Percentiles rank a stretch among this genome's conserved stretches.
Evolutionary conservation across 2,329 filamentous ascomycete genomes (phyloP).

Genomic region (Ophiostoma perfectum): DNA sequence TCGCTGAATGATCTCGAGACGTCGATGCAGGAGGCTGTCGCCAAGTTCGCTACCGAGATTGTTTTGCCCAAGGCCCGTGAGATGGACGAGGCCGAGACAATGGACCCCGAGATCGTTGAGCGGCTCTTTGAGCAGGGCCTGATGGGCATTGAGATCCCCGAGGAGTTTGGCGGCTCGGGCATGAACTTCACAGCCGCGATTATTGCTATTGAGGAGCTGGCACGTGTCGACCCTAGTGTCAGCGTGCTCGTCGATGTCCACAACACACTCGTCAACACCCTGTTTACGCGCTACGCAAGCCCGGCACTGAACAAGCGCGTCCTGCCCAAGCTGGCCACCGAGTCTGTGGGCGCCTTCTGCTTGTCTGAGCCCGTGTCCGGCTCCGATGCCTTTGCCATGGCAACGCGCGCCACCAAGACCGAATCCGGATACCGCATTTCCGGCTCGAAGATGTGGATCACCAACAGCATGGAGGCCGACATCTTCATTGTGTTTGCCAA

Average conservation of each 20-base stretch:
- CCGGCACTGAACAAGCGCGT: conserved; percentile 74
- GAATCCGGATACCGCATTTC: conserved; percentile 78
- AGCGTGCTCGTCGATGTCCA: conserved; percentile 95
- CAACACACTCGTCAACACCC: conserved; percentile 96
- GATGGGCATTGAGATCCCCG: conserved; percentile 96
- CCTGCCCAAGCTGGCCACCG: conserved; percentile 82
- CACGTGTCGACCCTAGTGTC: conserved; percentile 87
- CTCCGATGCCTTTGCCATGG: conserved; percentile 91
- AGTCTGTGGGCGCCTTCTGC: conserved; percentile 88
- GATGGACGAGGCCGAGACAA: conserved; percentile 94
- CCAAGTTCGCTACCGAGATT: conserved; percentile 83
- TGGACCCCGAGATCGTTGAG: conserved; percentile 85
- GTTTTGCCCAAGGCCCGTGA: conserved; percentile 88
- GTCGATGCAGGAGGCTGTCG: conserved; percentile 83
- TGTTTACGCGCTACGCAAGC: conserved; percentile 78
- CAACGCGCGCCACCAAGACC: conserved; percentile 83
- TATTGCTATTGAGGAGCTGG: conserved; percentile 93
- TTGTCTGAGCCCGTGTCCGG: conserved; percentile 88
- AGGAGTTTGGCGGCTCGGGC: conserved; percentile 91
- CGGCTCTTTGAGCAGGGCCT: conserved; percentile 95
- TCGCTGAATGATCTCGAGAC: conserved; percentile 86
- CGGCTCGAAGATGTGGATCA: conserved; percentile 99
- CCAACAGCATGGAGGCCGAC: conserved; percentile 86
- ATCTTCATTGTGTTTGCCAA: conserved; percentile 99
- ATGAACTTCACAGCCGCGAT: conserved; percentile 99